Conservation (phyloP, 2,329 filamentous ascomycete genomes). For the Coniochaeta pulveracea region DNA sequence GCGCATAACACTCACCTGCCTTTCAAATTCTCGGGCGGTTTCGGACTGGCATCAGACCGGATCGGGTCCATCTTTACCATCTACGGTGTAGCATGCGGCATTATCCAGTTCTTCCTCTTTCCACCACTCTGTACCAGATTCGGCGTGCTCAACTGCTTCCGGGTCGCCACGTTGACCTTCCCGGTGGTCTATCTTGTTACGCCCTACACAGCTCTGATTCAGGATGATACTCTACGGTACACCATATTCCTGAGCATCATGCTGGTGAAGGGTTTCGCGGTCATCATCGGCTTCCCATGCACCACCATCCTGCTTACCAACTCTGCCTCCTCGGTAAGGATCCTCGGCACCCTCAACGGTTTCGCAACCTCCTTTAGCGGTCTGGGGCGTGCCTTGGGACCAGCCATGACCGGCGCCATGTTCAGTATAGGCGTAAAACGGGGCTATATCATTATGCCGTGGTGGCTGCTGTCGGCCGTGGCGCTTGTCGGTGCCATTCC, state of each 20-base stretch:
- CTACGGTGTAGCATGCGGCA: slow-evolving; percentile 67
- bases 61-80: slow-evolving; percentile 82
- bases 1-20: slow-evolving; percentile 53
- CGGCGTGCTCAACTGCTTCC: slow-evolving; percentile 66
- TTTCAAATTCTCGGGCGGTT: slow-evolving; percentile 74
- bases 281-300: slow-evolving; percentile 82
- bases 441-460: slow-evolving; percentile 70
- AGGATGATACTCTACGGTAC: slow-evolving; percentile 36
- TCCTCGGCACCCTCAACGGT: slow-evolving; percentile 84
- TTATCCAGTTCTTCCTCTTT: slow-evolving; percentile 81
- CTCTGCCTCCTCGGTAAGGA: slow-evolving; percentile 59
- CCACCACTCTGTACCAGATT: slow-evolving; percentile 61
- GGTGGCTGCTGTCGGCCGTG: slow-evolving; percentile 63
- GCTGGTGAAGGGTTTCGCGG: slow-evolving; percentile 60
- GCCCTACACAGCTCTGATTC: slow-evolving; percentile 64
- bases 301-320: slow-evolving; percentile 87
- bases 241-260: slow-evolving; percentile 56
- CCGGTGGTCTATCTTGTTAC: slow-evolving; percentile 71
- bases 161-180: slow-evolving; percentile 54
- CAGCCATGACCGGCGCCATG: slow-evolving; percentile 57
- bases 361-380: slow-evolving; percentile 77
- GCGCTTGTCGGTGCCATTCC: slow-evolving; percentile 57
- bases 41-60: slow-evolving; percentile 57
- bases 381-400: slow-evolving; percentile 68
- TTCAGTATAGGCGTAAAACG: slow-evolving; percentile 68